Conservation (phyloP, 2,329 filamentous ascomycete species). For the Blumeriella jaapii region DNA sequence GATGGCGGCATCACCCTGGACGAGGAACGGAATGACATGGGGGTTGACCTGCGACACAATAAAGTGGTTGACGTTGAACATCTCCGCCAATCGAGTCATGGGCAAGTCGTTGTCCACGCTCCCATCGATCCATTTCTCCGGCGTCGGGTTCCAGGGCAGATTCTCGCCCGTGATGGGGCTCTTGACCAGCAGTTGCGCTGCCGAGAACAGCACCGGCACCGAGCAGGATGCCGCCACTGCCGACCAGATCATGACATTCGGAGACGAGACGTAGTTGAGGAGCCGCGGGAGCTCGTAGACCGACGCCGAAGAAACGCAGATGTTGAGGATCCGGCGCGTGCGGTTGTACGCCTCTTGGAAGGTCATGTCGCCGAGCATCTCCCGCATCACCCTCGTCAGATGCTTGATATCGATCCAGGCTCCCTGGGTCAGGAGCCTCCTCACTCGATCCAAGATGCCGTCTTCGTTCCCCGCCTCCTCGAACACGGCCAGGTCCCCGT, state of each 20-base stretch:
- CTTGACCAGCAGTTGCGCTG: constrained; percentile 70
- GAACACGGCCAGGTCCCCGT: constrained; percentile 53
- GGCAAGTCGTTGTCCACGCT: constrained; percentile 92
- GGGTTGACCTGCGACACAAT: constrained; percentile 97
- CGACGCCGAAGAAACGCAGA: constrained; percentile 80
- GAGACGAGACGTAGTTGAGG: constrained; percentile 86
- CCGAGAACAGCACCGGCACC: constrained; percentile 74
- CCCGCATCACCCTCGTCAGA: constrained; percentile 69
- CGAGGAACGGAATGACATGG: constrained; percentile 78
- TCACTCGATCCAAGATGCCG: constrained; percentile 55
- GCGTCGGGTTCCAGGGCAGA: constrained; percentile 74
- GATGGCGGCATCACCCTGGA: constrained; percentile 52
- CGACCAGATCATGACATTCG: constrained; percentile 93
- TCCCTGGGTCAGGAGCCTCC: constrained; percentile 67
- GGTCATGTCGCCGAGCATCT: constrained; percentile 75
- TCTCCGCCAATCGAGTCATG: constrained; percentile 78
- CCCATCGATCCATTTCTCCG: constrained; percentile 83
- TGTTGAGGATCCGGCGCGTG: constrained; percentile 85
- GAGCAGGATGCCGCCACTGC: constrained; percentile 94
- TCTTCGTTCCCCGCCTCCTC: constrained; percentile 47
- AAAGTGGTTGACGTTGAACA: constrained; percentile 98
- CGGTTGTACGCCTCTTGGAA: constrained; percentile 94
- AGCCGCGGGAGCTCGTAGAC: constrained; percentile 78
- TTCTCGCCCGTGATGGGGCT: constrained; percentile 69
- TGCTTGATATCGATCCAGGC: constrained; percentile 78